These are phyloP conservation scores for Solanum tarapatanum DNA, from an alignment of 257 asterid genomes.

Conservation along the genomic window DNA sequence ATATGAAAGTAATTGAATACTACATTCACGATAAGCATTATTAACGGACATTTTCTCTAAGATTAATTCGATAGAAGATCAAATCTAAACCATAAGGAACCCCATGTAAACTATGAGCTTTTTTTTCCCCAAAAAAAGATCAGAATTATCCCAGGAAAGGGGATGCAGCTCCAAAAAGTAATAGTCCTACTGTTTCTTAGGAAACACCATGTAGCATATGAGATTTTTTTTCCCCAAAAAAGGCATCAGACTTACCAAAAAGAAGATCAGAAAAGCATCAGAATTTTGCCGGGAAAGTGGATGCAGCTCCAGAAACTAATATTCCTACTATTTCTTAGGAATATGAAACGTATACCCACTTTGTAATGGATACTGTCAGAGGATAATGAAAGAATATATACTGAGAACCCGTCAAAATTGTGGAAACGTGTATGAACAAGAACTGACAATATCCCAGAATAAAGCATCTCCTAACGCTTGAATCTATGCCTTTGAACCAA, in stretches of 20 bases:
- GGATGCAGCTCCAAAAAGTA: neutral
- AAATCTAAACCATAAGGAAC: neutral
- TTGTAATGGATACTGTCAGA: neutral
- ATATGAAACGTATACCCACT: neutral
- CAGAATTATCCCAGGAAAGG: neutral
- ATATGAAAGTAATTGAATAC: neutral
- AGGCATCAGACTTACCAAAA: neutral
- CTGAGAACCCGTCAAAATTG: neutral
- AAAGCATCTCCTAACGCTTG: neutral
- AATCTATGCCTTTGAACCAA: neutral
- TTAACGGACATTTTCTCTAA: neutral
- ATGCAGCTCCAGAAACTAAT: neutral
- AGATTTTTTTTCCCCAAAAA: neutral
- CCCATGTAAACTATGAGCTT: neutral
- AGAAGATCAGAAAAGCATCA: neutral
- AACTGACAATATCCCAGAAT: neutral
- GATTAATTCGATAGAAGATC: neutral
- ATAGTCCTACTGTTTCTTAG: neutral
- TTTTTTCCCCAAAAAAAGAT: neutral
- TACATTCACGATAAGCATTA: neutral
- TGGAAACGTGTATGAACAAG: neutral
- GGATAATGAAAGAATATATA: constrained; percentile 3
- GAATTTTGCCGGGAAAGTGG: neutral
- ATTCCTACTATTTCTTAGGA: neutral
- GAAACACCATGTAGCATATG: neutral